These are phyloP conservation scores for Diospyros kaki DNA, from an alignment of 148 eudicot species.

Conservation along the genomic window DNA sequence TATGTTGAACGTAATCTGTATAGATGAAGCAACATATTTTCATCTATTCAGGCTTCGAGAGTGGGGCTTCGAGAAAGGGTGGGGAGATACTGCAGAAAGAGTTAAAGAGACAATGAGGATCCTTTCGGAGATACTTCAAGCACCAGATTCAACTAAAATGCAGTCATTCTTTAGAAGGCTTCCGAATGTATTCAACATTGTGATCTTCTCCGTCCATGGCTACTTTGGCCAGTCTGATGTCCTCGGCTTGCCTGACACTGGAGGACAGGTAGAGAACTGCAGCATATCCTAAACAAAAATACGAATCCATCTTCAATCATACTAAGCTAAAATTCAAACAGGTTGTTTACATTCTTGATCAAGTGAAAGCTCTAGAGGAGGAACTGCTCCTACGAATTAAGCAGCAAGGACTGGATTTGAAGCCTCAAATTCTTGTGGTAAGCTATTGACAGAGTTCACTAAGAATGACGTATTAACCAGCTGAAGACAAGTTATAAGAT, in stretches of 20 bases:
- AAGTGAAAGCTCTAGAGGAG: conserved; percentile 63
- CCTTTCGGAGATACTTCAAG: conserved; percentile 59
- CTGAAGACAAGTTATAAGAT: neutral
- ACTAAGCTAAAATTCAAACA: conserved; percentile 2
- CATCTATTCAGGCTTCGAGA: conserved; percentile 41
- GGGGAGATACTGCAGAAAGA: conserved; percentile 57
- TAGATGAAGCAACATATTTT: neutral
- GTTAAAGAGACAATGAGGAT: conserved; percentile 44
- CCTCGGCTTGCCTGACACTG: conserved; percentile 67
- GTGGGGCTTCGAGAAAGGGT: conserved; percentile 71
- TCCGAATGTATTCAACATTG: conserved; percentile 49
- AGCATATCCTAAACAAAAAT: neutral
- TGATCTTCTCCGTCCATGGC: conserved; percentile 55
- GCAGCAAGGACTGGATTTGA: conserved; percentile 52
- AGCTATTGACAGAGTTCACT: conserved; percentile 1
- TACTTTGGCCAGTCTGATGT: conserved; percentile 68
- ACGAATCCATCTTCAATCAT: neutral
- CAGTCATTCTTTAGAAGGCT: conserved; percentile 44
- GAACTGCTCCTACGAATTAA: conserved; percentile 50
- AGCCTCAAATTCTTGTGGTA: conserved; percentile 70
- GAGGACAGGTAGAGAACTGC: conserved; percentile 47
- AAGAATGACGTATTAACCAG: neutral
- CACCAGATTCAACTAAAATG: conserved; percentile 46
- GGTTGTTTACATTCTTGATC: conserved; percentile 75
- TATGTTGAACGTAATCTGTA: neutral